Conservation (phyloP, 2,329 filamentous ascomycete species). For the Stachybotrys chartarum region DNA sequence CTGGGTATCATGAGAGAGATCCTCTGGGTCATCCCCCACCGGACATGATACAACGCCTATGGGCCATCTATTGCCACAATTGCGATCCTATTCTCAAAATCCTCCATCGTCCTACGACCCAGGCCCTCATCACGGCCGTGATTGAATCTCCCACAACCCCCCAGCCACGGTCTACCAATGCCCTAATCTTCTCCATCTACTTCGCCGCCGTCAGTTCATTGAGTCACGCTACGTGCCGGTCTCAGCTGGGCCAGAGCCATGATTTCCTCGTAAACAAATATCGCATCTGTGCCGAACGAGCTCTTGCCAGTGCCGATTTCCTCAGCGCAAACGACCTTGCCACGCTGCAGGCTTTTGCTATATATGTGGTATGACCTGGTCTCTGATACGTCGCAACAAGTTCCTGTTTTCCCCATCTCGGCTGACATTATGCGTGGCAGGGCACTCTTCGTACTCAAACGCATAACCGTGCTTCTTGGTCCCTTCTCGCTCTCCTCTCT, state of each 20-base stretch:
- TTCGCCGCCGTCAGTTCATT: constrained; percentile 31
- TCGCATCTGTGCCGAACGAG: constrained; percentile 26
- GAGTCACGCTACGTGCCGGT: constrained; percentile 18
- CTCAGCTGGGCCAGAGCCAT: constrained; percentile 25
- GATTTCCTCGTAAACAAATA: constrained; percentile 21
- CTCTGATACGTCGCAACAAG: neutral
- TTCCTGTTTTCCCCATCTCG: neutral
- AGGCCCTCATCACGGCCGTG: constrained; percentile 18
- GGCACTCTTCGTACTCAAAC: constrained; percentile 29
- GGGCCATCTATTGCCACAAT: constrained; percentile 27
- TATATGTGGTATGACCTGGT: constrained; percentile 25
- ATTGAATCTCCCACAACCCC: constrained; percentile 9
- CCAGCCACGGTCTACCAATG: constrained; percentile 13
- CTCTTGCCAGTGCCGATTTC: constrained; percentile 34
- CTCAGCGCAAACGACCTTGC: constrained; percentile 31
- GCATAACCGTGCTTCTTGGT: constrained; percentile 33
- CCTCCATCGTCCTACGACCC: constrained; percentile 33
- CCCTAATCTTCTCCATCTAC: constrained; percentile 35
- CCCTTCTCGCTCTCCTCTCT: constrained; percentile 30
- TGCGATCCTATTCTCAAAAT: constrained; percentile 38
- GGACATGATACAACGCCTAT: constrained; percentile 28
- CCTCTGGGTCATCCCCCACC: constrained; percentile 25
- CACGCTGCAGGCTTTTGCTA: constrained; percentile 31
- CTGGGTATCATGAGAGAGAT: constrained; percentile 11
- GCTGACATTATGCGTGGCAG: constrained; percentile 3